Base-by-base conservation (phyloP, 768 basidiomycete species). In the Phallus indusiatus region DNA sequence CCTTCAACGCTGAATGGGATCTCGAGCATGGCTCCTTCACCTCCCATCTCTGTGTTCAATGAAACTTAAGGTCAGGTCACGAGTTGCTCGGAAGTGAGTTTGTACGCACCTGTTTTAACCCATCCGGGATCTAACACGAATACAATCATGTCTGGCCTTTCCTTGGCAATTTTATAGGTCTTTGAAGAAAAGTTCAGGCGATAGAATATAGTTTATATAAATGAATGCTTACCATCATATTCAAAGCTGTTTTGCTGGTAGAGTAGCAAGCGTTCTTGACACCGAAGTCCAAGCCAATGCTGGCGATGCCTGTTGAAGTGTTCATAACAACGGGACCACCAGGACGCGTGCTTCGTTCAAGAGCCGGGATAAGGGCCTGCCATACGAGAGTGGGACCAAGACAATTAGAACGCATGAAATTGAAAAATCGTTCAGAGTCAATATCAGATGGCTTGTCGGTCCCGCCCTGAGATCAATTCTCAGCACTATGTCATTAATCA, bases 241-340 rank as follows among this genome's bases (percentile, higher is more conserved):
- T 74, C 50, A 75, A 61, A 14, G 71, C 74, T 11, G 69, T 66
- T 66, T 76, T 75, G 52, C 67, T 71, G 60, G 74, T 70, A 22
- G 67, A 70, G 62, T 76, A 76, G 22, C 68, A 67, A 20, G 72
- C 61, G 55, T 63, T 62, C 51, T 65, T 65, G 0, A 58, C 63
- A 0, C 73, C 74, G 24, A 53, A 60, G 50, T 71, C 68, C 21
- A 67, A 59, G 1, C 67, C 71, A 47, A 75, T 68, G 62, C 74
- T 74, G 28, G 65, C 69, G 4, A 75, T 58, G 2, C 68, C 68
- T 55, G 65, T 67, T 8, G 70, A 66, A 22, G 72, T 63, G 61
- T 75, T 74, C 58, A 69, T 64, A 56, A 75, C 68, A 12, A 71
- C 67, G 59, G 71, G 71, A 48, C 71, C 65, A 21, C 35, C 55